Percentiles rank a stretch among this genome's conserved stretches.
Evolutionary conservation across 345 rosid species (phyloP).

Genomic region (Arabidopsis thaliana): DNA sequence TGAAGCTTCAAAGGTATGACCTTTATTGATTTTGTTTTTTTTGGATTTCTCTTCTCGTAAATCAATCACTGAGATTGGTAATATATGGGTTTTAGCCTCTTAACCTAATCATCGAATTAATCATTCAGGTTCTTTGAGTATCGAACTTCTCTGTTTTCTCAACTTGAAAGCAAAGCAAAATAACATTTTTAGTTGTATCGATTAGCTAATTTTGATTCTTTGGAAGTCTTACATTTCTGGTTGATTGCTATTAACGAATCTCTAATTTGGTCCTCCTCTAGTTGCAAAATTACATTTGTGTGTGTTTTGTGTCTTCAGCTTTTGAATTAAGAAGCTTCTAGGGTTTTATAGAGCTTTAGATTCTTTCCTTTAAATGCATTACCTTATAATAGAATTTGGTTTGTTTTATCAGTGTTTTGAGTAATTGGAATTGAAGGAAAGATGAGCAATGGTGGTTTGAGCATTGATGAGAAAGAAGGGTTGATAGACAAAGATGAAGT

Average conservation of each 20-base stretch:
- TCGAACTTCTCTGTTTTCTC: slow-evolving; percentile 24
- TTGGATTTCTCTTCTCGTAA: background rate
- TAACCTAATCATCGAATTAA: background rate
- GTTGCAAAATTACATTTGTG: background rate
- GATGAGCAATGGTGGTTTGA: slow-evolving; percentile 43
- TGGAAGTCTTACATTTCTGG: background rate
- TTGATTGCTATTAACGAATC: background rate
- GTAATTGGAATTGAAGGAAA: slow-evolving; percentile 51
- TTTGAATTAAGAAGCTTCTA: background rate
- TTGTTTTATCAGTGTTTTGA: slow-evolving; percentile 9
- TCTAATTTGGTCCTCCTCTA: background rate
- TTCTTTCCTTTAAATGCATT: background rate
- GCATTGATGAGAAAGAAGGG: slow-evolving; percentile 44
- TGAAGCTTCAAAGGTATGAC: slow-evolving; percentile 38
- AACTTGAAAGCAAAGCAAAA: background rate
- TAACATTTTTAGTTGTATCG: background rate
- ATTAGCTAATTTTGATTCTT: slow-evolving; percentile 12
- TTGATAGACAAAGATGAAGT: slow-evolving; percentile 44
- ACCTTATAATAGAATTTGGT: background rate
- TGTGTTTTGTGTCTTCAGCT: slow-evolving; percentile 21
- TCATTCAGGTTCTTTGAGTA: background rate
- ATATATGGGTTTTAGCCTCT: slow-evolving; percentile 14
- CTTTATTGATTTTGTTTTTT: slow-evolving; percentile 15
- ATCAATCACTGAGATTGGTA: slow-evolving; percentile 27
- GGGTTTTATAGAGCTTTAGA: slow-evolving; percentile 17